Evolutionary conservation across 139 green algal species (phyloP).

Genomic region (Chlorella sorokiniana): DNA sequence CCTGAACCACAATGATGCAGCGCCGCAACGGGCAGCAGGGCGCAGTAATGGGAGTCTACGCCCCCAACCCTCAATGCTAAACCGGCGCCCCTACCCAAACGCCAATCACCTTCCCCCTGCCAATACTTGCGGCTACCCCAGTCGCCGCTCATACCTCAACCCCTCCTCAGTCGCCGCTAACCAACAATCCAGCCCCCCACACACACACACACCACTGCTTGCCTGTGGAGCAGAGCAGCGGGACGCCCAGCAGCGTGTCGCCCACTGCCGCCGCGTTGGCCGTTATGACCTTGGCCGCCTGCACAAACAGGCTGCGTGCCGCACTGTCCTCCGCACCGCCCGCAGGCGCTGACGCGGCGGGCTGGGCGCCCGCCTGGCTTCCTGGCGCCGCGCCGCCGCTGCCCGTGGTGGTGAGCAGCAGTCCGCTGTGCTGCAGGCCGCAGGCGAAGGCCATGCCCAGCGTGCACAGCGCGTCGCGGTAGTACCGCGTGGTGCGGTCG

Average conservation of each 20-base stretch:
- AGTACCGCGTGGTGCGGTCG: constrained; percentile 62
- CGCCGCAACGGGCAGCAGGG: no score
- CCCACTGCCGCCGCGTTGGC: constrained; percentile 77
- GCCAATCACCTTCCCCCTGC: no score
- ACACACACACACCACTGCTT: background rate
- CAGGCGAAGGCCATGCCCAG: constrained; percentile 72
- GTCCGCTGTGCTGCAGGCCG: constrained; percentile 15
- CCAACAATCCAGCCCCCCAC: background rate
- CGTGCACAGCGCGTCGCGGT: constrained; percentile 74
- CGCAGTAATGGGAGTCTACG: no score
- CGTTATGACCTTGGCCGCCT: constrained; percentile 79
- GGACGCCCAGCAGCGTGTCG: constrained; percentile 79
- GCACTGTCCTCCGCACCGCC: background rate
- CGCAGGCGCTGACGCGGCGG: background rate
- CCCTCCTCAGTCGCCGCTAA: no score
- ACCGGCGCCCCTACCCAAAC: no score
- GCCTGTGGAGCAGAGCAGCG: constrained; percentile 78
- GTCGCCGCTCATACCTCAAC: no score
- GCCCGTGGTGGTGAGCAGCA: background rate
- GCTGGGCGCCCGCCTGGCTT: background rate
- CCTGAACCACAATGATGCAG: no score
- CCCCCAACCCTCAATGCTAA: no score
- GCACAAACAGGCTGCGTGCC: constrained; percentile 50
- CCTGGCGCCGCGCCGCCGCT: background rate
- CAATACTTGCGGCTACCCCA: no score